A percentile compares a stretch with the other conserved stretches of the same genome.
Conservation (phyloP, 768 basidiomycete genomes). For the Gymnopilus junonius region DNA sequence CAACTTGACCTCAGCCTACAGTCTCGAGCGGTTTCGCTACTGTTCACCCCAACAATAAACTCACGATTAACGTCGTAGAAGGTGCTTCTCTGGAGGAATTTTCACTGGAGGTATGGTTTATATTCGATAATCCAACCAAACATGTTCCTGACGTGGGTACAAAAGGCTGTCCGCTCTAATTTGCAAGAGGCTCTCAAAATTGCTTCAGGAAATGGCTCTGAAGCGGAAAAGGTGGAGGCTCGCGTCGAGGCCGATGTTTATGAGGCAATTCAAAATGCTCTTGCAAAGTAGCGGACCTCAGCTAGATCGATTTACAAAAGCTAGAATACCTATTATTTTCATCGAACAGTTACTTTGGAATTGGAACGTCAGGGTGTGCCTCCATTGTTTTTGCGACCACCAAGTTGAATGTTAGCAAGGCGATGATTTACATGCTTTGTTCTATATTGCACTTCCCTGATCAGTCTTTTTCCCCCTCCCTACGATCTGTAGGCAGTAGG, state of each 20-base stretch:
- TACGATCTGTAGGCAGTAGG: too few species aligned
- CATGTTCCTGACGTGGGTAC: background rate
- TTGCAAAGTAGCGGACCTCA: constrained; percentile 44
- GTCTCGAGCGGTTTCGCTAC: constrained; percentile 97
- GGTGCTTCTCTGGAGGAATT: constrained; percentile 91
- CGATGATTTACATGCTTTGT: background rate
- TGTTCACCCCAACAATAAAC: constrained; percentile 94
- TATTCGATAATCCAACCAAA: background rate
- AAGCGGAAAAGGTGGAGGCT: constrained; percentile 93
- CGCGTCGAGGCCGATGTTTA: constrained; percentile 95
- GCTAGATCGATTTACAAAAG: background rate
- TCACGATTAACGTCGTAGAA: constrained; percentile 97
- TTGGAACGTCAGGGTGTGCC: background rate
- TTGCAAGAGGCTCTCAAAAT: constrained; percentile 89
- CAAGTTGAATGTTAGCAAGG: background rate
- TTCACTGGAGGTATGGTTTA: constrained; percentile 76
- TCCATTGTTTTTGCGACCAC: background rate
- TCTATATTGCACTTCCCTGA: background rate
- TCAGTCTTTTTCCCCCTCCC: too few species aligned
- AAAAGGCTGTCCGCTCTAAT: constrained; percentile 86
- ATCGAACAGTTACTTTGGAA: background rate
- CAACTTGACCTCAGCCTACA: constrained; percentile 34
- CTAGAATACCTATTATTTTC: background rate
- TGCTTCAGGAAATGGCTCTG: constrained; percentile 80
- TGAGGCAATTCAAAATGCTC: constrained; percentile 90